Evolutionary conservation across 495 filamentous ascomycete species (phyloP).

Genomic region (Pyronema domesticum): DNA sequence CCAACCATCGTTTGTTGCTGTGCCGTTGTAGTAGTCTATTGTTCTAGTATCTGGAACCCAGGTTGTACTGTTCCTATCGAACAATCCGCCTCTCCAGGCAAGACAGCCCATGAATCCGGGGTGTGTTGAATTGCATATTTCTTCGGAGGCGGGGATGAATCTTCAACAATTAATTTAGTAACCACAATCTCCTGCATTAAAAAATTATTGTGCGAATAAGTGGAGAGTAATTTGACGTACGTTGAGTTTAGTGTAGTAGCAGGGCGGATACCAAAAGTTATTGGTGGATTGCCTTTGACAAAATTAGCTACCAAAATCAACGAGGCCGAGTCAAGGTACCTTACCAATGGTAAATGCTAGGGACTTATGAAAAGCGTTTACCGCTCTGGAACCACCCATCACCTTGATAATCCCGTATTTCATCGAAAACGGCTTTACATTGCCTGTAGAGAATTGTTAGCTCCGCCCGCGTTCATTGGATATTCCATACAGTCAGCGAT

Average conservation of each 20-base stretch:
- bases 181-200: neutral
- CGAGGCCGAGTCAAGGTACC: neutral
- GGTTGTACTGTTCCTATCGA: slow-evolving; percentile 2
- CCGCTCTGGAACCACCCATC: neutral
- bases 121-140: neutral
- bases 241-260: neutral
- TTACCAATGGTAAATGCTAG: neutral
- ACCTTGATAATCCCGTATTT: neutral
- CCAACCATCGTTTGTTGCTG: slow-evolving; percentile 15
- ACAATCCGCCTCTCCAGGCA: slow-evolving; percentile 20
- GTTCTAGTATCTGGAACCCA: slow-evolving; percentile 12
- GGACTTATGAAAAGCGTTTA: neutral
- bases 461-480: too few relatives aligned
- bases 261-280: neutral
- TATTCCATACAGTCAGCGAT: too few relatives aligned
- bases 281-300: neutral
- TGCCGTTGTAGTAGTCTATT: slow-evolving; percentile 9
- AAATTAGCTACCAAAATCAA: neutral
- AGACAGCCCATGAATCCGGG: slow-evolving; percentile 2
- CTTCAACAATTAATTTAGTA: neutral
- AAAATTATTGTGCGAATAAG: neutral
- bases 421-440: neutral
- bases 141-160: neutral
- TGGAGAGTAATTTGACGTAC: neutral
- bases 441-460: neutral